Conservation (phyloP, 345 rosid genomes). For the Raphanus raphanistrum region DNA sequence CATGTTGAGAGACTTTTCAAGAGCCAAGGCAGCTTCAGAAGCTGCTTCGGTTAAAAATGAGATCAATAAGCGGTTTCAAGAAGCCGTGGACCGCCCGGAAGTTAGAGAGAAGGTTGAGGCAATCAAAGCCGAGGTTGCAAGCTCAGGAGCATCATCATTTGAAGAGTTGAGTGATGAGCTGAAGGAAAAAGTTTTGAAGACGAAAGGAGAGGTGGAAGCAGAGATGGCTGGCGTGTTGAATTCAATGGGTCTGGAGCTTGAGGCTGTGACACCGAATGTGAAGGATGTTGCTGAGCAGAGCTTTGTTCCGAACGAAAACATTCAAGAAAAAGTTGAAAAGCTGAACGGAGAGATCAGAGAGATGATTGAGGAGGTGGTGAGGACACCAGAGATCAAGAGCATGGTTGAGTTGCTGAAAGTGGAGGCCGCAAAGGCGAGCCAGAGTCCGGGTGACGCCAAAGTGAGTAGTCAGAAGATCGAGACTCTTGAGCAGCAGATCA, state of each 20-base stretch:
- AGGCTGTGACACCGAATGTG: slow-evolving; percentile 42
- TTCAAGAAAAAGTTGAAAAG: slow-evolving; percentile 46
- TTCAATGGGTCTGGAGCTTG: slow-evolving; percentile 64
- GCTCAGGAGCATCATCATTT: slow-evolving; percentile 51
- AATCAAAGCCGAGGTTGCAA: slow-evolving; percentile 52
- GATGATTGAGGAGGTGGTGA: slow-evolving; percentile 54
- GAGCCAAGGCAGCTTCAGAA: slow-evolving; percentile 52
- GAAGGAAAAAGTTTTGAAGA: slow-evolving; percentile 51
- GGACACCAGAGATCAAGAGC: slow-evolving; percentile 60
- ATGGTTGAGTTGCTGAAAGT: slow-evolving; percentile 62
- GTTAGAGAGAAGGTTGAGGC: slow-evolving; percentile 67
- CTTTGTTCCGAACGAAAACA: slow-evolving; percentile 31
- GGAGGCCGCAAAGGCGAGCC: slow-evolving; percentile 60
- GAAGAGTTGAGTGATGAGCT: slow-evolving; percentile 56
- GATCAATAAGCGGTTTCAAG: slow-evolving; percentile 60
- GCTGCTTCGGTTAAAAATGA: slow-evolving; percentile 48
- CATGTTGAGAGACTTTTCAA: slow-evolving; percentile 67
- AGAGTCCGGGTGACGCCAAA: slow-evolving; percentile 43
- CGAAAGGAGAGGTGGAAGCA: slow-evolving; percentile 52
- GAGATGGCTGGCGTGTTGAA: slow-evolving; percentile 52
- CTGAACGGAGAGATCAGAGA: slow-evolving; percentile 57
- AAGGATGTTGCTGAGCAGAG: slow-evolving; percentile 29
- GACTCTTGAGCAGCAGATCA: slow-evolving; percentile 62
- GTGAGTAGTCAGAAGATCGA: slow-evolving; percentile 54
- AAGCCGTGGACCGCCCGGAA: slow-evolving; percentile 57